Percentiles rank a stretch among this genome's conserved stretches.
These are phyloP conservation scores for Tagetes erecta DNA, from an alignment of 129 eudicot genomes.

Conservation along the genomic window DNA sequence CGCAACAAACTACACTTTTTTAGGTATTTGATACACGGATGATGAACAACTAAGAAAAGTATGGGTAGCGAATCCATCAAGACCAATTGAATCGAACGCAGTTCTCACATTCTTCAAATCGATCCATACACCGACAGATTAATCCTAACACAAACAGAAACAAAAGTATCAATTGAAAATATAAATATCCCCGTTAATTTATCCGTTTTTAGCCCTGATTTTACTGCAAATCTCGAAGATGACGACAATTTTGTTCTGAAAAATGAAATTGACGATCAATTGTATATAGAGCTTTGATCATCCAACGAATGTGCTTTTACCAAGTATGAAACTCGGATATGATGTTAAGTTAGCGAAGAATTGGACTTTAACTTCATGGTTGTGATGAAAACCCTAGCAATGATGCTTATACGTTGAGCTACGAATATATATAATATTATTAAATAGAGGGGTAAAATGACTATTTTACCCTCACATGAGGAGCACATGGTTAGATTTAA, in stretches of 20 bases:
- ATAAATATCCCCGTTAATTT: constrained; percentile 20
- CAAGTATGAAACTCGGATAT: constrained; percentile 43
- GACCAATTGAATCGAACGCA: constrained; percentile 14
- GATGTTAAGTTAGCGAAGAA: constrained; percentile 1
- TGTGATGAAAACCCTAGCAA: background rate
- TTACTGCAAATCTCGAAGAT: constrained; percentile 36
- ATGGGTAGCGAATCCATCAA: constrained; percentile 44
- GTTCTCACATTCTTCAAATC: constrained; percentile 14
- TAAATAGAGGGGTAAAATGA: too few relatives aligned
- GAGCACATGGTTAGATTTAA: too few relatives aligned
- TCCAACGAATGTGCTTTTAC: constrained; percentile 38
- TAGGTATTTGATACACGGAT: constrained; percentile 41
- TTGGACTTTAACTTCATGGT: constrained; percentile 40
- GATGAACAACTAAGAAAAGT: constrained; percentile 22
- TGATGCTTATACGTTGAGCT: constrained; percentile 34
- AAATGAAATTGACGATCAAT: constrained; percentile 16
- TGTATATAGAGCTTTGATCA: constrained; percentile 46
- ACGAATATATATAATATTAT: constrained; percentile 8
- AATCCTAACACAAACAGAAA: constrained; percentile 5
- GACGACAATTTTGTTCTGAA: constrained; percentile 29
- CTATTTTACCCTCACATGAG: too few relatives aligned
- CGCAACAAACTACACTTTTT: background rate
- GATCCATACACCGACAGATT: constrained; percentile 29
- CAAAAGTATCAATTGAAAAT: background rate
- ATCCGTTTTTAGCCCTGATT: constrained; percentile 14